These are phyloP conservation scores for Geoglossum cookeanum DNA, from an alignment of 2,329 filamentous ascomycete genomes.

Conservation along the genomic window DNA sequence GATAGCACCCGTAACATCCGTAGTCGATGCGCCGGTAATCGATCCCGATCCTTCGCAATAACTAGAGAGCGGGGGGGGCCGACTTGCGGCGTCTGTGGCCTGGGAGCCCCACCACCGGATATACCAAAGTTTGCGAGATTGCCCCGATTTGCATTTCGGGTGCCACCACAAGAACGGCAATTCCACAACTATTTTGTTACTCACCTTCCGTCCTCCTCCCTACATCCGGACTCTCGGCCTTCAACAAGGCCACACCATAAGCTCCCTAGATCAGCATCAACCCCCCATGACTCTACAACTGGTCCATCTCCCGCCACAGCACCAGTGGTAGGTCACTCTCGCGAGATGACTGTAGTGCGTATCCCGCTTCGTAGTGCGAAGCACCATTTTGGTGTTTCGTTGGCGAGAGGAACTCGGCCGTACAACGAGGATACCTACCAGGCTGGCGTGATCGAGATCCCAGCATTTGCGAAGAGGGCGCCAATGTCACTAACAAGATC, in stretches of 20 bases:
- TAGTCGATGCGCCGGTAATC: background rate
- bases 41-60: background rate
- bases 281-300: conserved; percentile 42
- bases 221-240: conserved; percentile 65
- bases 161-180: conserved; percentile 19
- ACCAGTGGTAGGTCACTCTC: conserved; percentile 38
- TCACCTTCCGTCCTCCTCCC: conserved; percentile 78
- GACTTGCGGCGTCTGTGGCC: background rate
- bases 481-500: conserved; percentile 45
- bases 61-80: background rate
- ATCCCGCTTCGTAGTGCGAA: conserved; percentile 88
- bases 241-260: conserved; percentile 55
- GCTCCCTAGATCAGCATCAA: conserved; percentile 67
- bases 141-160: background rate
- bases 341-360: conserved; percentile 81
- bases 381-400: conserved; percentile 76
- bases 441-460: conserved; percentile 81
- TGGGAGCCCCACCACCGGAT: background rate
- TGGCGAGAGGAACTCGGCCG: conserved; percentile 61
- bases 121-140: background rate
- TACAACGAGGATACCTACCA: conserved; percentile 93
- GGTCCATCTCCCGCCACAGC: conserved; percentile 35
- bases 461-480: conserved; percentile 71
- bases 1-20: background rate
- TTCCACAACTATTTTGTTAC: conserved; percentile 98